Percentiles rank a stretch among this genome's conserved stretches.
Evolutionary conservation across 208 protist genomes (phyloP).

Genomic region (Plasmodiophora brassicae): DNA sequence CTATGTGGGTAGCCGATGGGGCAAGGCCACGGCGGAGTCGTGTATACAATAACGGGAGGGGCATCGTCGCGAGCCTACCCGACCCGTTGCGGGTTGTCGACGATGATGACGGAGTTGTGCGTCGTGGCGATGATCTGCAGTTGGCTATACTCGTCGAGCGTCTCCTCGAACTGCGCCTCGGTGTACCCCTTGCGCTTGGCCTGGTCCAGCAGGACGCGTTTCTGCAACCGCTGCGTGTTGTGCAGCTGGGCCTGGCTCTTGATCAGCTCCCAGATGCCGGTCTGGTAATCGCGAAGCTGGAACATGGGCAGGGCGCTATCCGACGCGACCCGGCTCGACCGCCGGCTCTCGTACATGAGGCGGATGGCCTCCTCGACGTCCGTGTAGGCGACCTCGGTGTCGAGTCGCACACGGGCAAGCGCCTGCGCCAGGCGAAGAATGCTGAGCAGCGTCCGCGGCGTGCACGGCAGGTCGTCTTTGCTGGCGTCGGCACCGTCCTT

Average conservation of each 20-base stretch:
- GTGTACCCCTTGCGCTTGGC: neutral
- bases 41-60: too few relatives aligned
- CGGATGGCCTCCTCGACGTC: constrained; percentile 66
- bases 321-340: neutral
- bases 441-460: constrained; percentile 66
- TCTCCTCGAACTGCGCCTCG: constrained; percentile 11
- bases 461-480: constrained; percentile 31
- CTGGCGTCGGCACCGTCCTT: constrained; percentile 32
- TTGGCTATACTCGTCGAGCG: neutral
- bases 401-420: constrained; percentile 62
- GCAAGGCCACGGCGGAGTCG: too few relatives aligned
- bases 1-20: too few relatives aligned
- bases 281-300: constrained; percentile 18
- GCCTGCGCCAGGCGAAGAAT: constrained; percentile 72
- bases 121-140: neutral
- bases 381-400: constrained; percentile 43
- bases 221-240: neutral
- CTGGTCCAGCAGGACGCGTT: neutral
- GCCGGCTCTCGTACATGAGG: neutral
- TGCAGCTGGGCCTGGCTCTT: neutral
- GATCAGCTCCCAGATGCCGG: constrained; percentile 5
- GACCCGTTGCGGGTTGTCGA: too few relatives aligned
- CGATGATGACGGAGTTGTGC: neutral
- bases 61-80: too few relatives aligned
- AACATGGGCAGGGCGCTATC: neutral